Evolutionary conservation across 805 yeast genomes (phyloP).

Genomic region (Blastobotrys muscicola): DNA sequence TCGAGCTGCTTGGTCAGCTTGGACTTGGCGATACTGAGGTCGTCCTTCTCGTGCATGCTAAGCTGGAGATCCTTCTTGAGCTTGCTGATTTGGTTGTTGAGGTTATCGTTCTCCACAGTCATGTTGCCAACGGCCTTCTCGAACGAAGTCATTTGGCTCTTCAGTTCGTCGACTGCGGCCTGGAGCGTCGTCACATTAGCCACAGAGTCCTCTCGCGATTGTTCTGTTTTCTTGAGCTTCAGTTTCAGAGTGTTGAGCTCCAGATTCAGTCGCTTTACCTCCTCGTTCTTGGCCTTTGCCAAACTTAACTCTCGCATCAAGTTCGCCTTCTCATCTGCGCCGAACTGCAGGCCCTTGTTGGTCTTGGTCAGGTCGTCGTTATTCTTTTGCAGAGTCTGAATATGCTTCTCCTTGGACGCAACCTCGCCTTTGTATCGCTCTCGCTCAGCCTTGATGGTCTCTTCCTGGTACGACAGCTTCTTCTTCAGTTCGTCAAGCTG

Average conservation of each 20-base stretch:
- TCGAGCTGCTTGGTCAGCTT: slow-evolving; percentile 14
- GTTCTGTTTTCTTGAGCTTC: slow-evolving; percentile 14
- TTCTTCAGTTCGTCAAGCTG: slow-evolving; percentile 11
- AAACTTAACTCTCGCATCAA: slow-evolving; percentile 14
- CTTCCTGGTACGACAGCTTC: slow-evolving; percentile 11
- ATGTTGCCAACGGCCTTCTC: slow-evolving; percentile 5
- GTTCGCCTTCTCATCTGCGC: slow-evolving; percentile 9
- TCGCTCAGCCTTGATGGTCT: slow-evolving; percentile 7
- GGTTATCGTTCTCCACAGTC: slow-evolving; percentile 4
- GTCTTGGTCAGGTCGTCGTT: slow-evolving; percentile 8
- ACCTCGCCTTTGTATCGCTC: slow-evolving; percentile 12
- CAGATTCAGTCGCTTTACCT: slow-evolving; percentile 10
- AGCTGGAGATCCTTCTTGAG: slow-evolving; percentile 15
- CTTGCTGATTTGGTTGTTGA: slow-evolving; percentile 11
- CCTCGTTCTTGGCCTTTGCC: slow-evolving; percentile 12
- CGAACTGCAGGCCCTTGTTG: slow-evolving; percentile 2
- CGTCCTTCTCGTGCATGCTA: slow-evolving; percentile 12
- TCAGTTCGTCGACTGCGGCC: slow-evolving; percentile 5
- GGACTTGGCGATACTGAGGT: slow-evolving; percentile 12
- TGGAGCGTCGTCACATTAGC: slow-evolving; percentile 7
- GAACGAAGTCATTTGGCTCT: slow-evolving; percentile 1
- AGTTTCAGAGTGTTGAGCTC: slow-evolving; percentile 11
- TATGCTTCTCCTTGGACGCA: slow-evolving; percentile 14
- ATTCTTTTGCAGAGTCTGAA: slow-evolving; percentile 11
- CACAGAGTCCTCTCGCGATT: slow-evolving; percentile 11